These are phyloP conservation scores for Metschnikowia peoriensis DNA, from an alignment of 805 yeast genomes.

Conservation along the genomic window DNA sequence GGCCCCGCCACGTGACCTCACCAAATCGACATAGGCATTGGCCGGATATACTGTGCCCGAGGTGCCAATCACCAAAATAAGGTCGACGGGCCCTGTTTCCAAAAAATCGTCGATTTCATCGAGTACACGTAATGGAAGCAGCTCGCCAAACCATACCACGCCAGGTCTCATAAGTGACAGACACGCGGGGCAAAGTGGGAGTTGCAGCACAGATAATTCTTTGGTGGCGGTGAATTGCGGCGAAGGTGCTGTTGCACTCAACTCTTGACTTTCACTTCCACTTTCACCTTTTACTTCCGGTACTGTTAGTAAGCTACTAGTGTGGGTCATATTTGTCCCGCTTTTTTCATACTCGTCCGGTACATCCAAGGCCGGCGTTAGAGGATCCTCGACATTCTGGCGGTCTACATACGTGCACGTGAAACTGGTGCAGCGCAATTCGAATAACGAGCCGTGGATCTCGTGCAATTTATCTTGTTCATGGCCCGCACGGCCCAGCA, in stretches of 20 bases:
- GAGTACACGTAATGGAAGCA: slow-evolving; percentile 62
- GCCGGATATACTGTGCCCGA: slow-evolving; percentile 90
- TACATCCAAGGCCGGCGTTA: slow-evolving; percentile 51
- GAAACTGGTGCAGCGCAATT: slow-evolving; percentile 72
- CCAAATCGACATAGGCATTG: slow-evolving; percentile 82
- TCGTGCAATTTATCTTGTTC: slow-evolving; percentile 52
- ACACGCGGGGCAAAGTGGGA: slow-evolving; percentile 81
- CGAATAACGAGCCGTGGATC: slow-evolving; percentile 77
- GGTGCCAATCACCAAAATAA: slow-evolving; percentile 82
- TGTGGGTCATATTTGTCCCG: slow-evolving; percentile 28
- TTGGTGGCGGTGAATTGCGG: slow-evolving; percentile 50
- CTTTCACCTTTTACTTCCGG: too few species aligned
- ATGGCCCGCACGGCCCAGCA: slow-evolving; percentile 66
- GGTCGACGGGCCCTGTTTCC: slow-evolving; percentile 53
- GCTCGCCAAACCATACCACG: slow-evolving; percentile 95
- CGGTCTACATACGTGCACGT: slow-evolving; percentile 60
- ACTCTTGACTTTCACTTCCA: too few species aligned
- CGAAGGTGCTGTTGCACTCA: slow-evolving; percentile 18
- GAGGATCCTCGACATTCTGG: slow-evolving; percentile 54
- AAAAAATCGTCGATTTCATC: slow-evolving; percentile 72
- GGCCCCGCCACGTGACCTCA: slow-evolving; percentile 68
- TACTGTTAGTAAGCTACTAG: too few species aligned
- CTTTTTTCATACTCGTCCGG: slow-evolving; percentile 16
- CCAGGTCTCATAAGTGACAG: slow-evolving; percentile 72
- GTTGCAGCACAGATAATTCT: slow-evolving; percentile 46